Evolutionary conservation across 176 grass and related monocot species (phyloP).

Genomic region (Triticum aestivum): DNA sequence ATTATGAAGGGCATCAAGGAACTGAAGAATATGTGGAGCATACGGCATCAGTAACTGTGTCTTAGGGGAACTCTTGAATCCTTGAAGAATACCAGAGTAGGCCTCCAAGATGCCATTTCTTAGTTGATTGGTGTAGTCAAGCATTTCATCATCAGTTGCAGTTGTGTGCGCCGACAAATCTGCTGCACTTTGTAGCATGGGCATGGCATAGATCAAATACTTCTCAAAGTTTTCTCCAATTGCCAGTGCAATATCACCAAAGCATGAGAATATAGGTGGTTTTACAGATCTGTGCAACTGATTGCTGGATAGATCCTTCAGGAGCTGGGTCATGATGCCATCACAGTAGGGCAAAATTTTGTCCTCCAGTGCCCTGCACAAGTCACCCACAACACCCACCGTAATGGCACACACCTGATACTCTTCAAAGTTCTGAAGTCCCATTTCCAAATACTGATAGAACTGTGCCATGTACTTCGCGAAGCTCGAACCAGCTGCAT

Average conservation of each 20-base stretch:
- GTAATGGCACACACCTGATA: constrained; percentile 93
- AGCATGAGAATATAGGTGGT: constrained; percentile 81
- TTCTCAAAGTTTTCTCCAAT: constrained; percentile 91
- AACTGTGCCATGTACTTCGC: constrained; percentile 86
- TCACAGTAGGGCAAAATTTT: constrained; percentile 83
- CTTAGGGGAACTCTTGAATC: constrained; percentile 79
- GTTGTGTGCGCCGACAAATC: constrained; percentile 60
- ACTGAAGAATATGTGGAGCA: constrained; percentile 67
- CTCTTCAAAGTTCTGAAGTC: constrained; percentile 89
- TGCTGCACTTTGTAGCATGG: constrained; percentile 87
- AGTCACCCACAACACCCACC: constrained; percentile 78
- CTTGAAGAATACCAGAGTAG: constrained; percentile 94
- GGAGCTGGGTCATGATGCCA: constrained; percentile 83
- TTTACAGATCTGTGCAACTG: constrained; percentile 82
- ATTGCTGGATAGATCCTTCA: constrained; percentile 78
- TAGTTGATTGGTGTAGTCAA: constrained; percentile 82
- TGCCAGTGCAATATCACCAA: constrained; percentile 84
- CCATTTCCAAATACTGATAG: constrained; percentile 91
- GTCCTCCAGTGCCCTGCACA: constrained; percentile 82
- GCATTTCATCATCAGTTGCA: constrained; percentile 74
- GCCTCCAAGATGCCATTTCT: constrained; percentile 88
- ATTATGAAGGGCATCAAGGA: constrained; percentile 72
- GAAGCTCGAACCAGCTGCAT: constrained; percentile 70
- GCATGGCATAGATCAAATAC: constrained; percentile 91
- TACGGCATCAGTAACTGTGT: constrained; percentile 69